These are phyloP conservation scores for Penicillium sp. DNA, from an alignment of 2,329 filamentous ascomycete species.

Conservation along the genomic window DNA sequence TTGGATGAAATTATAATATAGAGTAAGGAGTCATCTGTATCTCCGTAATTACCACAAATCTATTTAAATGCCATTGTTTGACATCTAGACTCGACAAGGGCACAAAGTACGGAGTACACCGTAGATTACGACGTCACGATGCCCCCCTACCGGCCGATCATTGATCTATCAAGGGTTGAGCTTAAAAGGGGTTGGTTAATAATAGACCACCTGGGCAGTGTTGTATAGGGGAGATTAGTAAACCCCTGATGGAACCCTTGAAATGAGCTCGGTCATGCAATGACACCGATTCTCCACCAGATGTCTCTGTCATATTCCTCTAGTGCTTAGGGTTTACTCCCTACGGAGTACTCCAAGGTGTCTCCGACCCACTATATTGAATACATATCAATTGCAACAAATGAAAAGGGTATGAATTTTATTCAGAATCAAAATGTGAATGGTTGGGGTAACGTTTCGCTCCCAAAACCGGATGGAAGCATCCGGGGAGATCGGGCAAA, in stretches of 20 bases:
- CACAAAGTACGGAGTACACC: neutral
- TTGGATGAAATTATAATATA: neutral
- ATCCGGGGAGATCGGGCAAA: slow-evolving; percentile 12
- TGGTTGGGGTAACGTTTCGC: neutral
- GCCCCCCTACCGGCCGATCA: neutral
- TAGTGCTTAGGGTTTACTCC: neutral
- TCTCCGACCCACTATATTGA: neutral
- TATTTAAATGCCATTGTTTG: neutral
- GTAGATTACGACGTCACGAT: neutral
- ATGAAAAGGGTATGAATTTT: neutral
- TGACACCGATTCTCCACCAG: neutral
- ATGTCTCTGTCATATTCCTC: neutral
- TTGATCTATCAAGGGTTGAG: neutral
- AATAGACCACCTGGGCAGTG: neutral
- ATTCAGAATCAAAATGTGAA: no score
- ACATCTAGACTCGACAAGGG: neutral
- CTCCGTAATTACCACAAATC: neutral
- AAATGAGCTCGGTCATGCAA: neutral
- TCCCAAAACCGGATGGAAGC: neutral
- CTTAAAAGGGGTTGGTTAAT: slow-evolving; percentile 1
- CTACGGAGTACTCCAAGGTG: neutral
- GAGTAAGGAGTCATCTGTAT: neutral
- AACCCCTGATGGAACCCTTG: neutral
- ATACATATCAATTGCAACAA: neutral
- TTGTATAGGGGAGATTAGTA: neutral